phyloP scores from a whole-genome alignment of 768 basidiomycete genomes.

The Floccularia luteovirens region DNA sequence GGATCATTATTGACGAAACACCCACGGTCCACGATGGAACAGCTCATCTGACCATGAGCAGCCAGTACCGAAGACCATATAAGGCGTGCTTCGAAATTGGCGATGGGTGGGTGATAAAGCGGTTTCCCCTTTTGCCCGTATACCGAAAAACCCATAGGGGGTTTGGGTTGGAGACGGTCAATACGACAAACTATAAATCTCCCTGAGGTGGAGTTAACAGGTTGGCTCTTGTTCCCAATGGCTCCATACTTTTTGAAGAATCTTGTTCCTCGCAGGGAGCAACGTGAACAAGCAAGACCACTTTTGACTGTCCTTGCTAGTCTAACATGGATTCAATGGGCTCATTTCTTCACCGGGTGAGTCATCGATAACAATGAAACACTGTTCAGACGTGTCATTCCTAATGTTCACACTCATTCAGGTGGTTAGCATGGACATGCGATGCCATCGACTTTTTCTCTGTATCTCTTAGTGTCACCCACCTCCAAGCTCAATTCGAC shows the following conservation, averaged over 20 bases:
- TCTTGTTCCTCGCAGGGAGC: slow-evolving; percentile 42
- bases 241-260: slow-evolving; percentile 42
- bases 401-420: slow-evolving; percentile 13
- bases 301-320: slow-evolving; percentile 32
- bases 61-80: too few relatives aligned
- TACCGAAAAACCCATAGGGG: too few relatives aligned
- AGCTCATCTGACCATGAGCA: too few relatives aligned
- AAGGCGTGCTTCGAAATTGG: too few relatives aligned
- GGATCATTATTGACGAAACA: too few relatives aligned
- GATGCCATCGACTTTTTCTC: slow-evolving; percentile 87
- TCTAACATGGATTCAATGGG: slow-evolving; percentile 47
- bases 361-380: slow-evolving; percentile 12
- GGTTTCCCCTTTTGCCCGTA: too few relatives aligned
- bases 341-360: slow-evolving; percentile 55
- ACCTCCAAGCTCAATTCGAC: slow-evolving; percentile 40
- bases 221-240: too few relatives aligned
- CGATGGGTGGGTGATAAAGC: too few relatives aligned
- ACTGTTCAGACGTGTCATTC: slow-evolving; percentile 1
- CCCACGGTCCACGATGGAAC: too few relatives aligned
- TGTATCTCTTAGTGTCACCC: slow-evolving; percentile 51
- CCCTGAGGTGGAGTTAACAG: too few relatives aligned
- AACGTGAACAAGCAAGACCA: slow-evolving; percentile 23
- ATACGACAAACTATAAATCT: too few relatives aligned
- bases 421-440: slow-evolving; percentile 82
- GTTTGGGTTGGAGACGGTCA: too few relatives aligned